A percentile compares a stretch with the other conserved stretches of the same genome.
Conservation (phyloP, 345 rosid genomes). For the Moricandia moricandioides region DNA sequence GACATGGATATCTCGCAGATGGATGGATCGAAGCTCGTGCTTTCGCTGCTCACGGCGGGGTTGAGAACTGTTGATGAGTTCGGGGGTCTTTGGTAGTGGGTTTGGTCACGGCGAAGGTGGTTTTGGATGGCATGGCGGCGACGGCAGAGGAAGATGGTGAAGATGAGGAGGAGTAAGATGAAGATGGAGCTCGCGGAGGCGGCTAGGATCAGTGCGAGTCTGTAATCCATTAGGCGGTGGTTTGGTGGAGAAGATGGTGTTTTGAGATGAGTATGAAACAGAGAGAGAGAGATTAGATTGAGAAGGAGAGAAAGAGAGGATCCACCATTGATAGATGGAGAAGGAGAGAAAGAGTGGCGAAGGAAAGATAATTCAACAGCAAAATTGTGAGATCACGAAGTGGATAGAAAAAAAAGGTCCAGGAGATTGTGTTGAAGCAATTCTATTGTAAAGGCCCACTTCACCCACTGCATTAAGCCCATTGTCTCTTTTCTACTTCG, state of each 20-base stretch:
- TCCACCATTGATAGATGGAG: constrained; percentile 38
- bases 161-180: constrained; percentile 14
- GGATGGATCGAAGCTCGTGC: constrained; percentile 60
- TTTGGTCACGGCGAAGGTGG: constrained; percentile 22
- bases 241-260: background rate
- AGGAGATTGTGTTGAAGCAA: too few species aligned
- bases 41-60: constrained; percentile 27
- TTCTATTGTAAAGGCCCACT: too few species aligned
- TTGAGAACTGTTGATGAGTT: background rate
- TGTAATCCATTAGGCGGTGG: constrained; percentile 18
- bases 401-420: too few species aligned
- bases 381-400: too few species aligned
- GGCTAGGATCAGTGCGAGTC: constrained; percentile 21
- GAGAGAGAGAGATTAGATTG: background rate
- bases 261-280: background rate
- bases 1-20: constrained; percentile 60
- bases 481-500: too few species aligned
- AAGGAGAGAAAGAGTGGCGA: too few species aligned
- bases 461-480: too few species aligned
- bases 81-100: background rate
- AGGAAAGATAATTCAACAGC: constrained; percentile 1
- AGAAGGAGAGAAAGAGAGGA: background rate
- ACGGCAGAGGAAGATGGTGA: constrained; percentile 29
- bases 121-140: background rate
- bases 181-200: constrained; percentile 34